These are phyloP conservation scores for Penicillium salamii DNA, from an alignment of 495 filamentous ascomycete genomes.

Conservation along the genomic window DNA sequence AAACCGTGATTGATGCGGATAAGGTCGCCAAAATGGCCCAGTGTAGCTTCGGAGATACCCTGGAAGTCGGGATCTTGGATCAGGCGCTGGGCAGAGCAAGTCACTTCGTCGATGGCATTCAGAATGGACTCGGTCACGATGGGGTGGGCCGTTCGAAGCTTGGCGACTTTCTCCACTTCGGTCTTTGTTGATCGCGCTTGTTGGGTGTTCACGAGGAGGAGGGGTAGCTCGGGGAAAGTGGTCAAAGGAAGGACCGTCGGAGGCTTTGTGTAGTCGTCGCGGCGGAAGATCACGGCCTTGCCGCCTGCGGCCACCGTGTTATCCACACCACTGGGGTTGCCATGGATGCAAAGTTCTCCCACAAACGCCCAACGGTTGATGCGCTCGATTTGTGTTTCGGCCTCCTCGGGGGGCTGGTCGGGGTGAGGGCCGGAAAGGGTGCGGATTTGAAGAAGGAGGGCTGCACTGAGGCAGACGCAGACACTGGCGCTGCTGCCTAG, in stretches of 20 bases:
- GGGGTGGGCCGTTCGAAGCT: constrained; percentile 65
- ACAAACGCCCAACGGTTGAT: constrained; percentile 98
- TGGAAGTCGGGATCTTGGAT: constrained; percentile 65
- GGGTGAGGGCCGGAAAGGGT: constrained; percentile 84
- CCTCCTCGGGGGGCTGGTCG: constrained; percentile 80
- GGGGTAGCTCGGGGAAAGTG: constrained; percentile 85
- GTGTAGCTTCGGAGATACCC: constrained; percentile 50
- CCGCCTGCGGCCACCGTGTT: constrained; percentile 94
- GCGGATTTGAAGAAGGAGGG: constrained; percentile 82
- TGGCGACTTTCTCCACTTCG: constrained; percentile 83
- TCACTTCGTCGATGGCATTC: constrained; percentile 79
- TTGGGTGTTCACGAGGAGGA: constrained; percentile 84
- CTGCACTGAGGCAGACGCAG: constrained; percentile 81
- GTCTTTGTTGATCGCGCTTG: constrained; percentile 75
- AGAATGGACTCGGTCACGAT: constrained; percentile 73
- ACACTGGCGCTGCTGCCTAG: constrained; percentile 92
- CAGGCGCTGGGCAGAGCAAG: constrained; percentile 66
- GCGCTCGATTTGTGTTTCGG: constrained; percentile 79
- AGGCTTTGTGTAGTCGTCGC: constrained; percentile 72
- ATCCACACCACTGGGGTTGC: constrained; percentile 93
- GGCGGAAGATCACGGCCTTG: constrained; percentile 87
- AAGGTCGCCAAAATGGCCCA: constrained; percentile 75
- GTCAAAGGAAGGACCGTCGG: constrained; percentile 72
- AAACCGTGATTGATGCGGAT: constrained; percentile 92
- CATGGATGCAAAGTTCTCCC: constrained; percentile 93